Percentiles rank a stretch among this genome's conserved stretches.
phyloP scores from a whole-genome alignment of 331 rosid species.

The Acacia concinna region DNA sequence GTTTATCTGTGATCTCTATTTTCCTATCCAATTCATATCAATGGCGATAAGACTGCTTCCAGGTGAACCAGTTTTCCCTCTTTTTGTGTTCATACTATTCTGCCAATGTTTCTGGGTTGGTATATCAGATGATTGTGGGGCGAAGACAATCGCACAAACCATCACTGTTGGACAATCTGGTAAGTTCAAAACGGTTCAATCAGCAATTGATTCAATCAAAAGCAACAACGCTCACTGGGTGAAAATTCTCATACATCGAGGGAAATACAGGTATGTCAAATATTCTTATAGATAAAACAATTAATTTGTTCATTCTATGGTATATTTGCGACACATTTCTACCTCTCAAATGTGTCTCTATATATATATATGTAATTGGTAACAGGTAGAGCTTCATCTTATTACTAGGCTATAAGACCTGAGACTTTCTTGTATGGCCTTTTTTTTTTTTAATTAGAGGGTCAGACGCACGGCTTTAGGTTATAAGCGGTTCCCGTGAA shows the following conservation, averaged over 20 bases:
- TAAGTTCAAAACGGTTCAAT: slow-evolving; percentile 33
- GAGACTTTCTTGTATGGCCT: too few relatives aligned
- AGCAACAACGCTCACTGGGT: slow-evolving; percentile 33
- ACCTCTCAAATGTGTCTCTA: background rate
- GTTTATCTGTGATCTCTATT: background rate
- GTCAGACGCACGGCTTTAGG: too few relatives aligned
- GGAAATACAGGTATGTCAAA: slow-evolving; percentile 25
- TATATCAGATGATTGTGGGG: slow-evolving; percentile 10
- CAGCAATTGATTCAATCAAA: slow-evolving; percentile 41
- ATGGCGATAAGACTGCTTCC: background rate
- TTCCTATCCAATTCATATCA: background rate
- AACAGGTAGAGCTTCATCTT: too few relatives aligned
- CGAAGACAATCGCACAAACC: background rate
- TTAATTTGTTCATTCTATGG: background rate
- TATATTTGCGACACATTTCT: too few relatives aligned
- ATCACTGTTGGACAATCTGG: slow-evolving; percentile 32
- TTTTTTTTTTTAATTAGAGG: too few relatives aligned
- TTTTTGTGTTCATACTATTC: background rate
- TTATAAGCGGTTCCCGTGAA: too few relatives aligned
- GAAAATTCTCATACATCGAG: slow-evolving; percentile 34
- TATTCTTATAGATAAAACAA: too few relatives aligned
- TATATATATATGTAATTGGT: too few relatives aligned
- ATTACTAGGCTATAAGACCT: too few relatives aligned
- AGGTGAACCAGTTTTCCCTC: background rate
- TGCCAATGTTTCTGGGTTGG: background rate